phyloP scores from a whole-genome alignment of 805 yeast species.

The Spathaspora passalidarum region DNA sequence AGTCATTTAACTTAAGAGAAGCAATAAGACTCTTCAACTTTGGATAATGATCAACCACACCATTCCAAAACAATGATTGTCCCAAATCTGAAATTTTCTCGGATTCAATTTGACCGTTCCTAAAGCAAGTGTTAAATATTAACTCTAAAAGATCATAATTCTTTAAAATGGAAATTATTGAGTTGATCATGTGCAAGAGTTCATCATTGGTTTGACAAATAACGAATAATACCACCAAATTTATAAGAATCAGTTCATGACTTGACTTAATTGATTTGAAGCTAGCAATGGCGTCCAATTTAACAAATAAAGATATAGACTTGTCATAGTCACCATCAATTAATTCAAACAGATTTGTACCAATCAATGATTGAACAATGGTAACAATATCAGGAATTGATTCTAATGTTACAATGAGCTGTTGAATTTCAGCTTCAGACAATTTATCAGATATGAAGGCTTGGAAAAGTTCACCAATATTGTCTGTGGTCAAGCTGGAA shows the following conservation, averaged over 20 bases:
- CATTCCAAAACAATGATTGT: conserved; percentile 29
- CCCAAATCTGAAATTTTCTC: not conserved
- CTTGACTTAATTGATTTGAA: conserved; percentile 26
- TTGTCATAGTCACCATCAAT: not conserved
- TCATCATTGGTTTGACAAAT: conserved; percentile 31
- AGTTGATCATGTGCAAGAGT: conserved; percentile 21
- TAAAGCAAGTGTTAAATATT: conserved; percentile 26
- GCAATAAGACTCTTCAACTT: conserved; percentile 17
- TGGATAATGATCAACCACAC: conserved; percentile 18
- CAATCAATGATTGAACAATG: conserved; percentile 21
- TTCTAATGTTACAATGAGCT: conserved; percentile 20
- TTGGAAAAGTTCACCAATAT: conserved; percentile 22
- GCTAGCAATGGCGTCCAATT: conserved; percentile 19
- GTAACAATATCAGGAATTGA: conserved; percentile 24
- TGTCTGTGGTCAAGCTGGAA: conserved; percentile 6
- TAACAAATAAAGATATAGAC: conserved; percentile 20
- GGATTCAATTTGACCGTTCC: conserved; percentile 12
- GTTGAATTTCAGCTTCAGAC: conserved; percentile 19
- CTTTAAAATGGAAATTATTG: conserved; percentile 21
- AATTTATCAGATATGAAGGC: conserved; percentile 22
- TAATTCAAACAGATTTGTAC: conserved; percentile 6
- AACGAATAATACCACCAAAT: conserved; percentile 27
- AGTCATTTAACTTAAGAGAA: conserved; percentile 17
- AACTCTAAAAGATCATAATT: conserved; percentile 19
- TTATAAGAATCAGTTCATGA: conserved; percentile 29